These are phyloP conservation scores for Penicillium roqueforti DNA, from an alignment of 495 filamentous ascomycete genomes.

Conservation along the genomic window DNA sequence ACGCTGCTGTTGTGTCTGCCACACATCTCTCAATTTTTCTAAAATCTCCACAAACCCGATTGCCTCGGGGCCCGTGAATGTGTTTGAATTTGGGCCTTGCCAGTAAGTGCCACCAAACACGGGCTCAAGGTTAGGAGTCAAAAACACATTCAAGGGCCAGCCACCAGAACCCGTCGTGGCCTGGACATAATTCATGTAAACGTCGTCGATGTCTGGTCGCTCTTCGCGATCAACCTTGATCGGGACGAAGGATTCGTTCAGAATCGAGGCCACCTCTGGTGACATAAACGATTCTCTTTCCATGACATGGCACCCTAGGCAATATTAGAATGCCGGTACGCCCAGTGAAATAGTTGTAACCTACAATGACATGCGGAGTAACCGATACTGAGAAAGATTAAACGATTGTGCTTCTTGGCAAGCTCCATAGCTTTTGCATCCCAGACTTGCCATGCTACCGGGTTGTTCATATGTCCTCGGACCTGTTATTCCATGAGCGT, in stretches of 20 bases:
- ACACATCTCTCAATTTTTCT: conserved; percentile 73
- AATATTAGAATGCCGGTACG: conserved; percentile 10
- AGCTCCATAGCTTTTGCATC: conserved; percentile 68
- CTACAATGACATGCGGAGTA: conserved; percentile 94
- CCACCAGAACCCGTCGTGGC: conserved; percentile 88
- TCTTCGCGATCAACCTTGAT: conserved; percentile 94
- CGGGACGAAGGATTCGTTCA: conserved; percentile 87
- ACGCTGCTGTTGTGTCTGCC: conserved; percentile 76
- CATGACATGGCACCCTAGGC: conserved; percentile 84
- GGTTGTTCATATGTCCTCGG: conserved; percentile 74
- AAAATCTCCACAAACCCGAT: conserved; percentile 77
- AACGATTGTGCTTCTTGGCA: conserved; percentile 73
- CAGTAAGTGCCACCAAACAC: conserved; percentile 97
- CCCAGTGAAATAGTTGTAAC: conserved; percentile 16
- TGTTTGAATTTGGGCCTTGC: conserved; percentile 68
- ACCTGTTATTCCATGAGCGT: conserved; percentile 48
- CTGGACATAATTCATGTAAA: conserved; percentile 98
- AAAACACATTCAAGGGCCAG: conserved; percentile 95
- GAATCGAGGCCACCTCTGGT: conserved; percentile 67
- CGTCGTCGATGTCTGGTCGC: conserved; percentile 89
- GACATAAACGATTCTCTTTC: conserved; percentile 91
- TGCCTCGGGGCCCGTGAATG: conserved; percentile 47
- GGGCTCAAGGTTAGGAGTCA: conserved; percentile 88
- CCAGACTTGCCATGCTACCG: conserved; percentile 93
- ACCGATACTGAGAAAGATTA: conserved; percentile 92